phyloP scores from a whole-genome alignment of 257 asterid genomes.

The Leonotis leonurus region DNA sequence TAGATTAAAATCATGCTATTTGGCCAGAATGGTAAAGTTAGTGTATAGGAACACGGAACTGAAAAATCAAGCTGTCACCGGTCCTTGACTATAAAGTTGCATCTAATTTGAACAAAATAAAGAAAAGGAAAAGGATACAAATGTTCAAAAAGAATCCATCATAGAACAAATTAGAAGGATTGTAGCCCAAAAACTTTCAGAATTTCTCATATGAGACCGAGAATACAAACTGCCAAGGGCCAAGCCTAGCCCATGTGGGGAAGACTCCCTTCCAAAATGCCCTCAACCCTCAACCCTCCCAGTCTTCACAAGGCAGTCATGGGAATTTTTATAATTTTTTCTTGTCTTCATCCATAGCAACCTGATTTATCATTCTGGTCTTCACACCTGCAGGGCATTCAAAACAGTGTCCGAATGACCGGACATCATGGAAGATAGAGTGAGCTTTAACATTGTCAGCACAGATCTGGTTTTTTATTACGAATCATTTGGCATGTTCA shows the following conservation, averaged over 20 bases:
- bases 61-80: background rate
- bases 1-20: background rate
- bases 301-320: conserved; percentile 68
- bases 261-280: conserved; percentile 86
- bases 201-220: conserved; percentile 82
- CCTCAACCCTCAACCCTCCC: conserved; percentile 56
- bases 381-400: conserved; percentile 93
- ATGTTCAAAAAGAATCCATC: background rate
- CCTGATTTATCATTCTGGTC: conserved; percentile 81
- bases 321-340: conserved; percentile 46
- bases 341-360: conserved; percentile 16
- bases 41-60: background rate
- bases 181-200: conserved; percentile 58
- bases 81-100: background rate
- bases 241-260: conserved; percentile 96
- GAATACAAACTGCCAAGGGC: conserved; percentile 96
- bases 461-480: conserved; percentile 43
- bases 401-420: conserved; percentile 68
- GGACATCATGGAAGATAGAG: conserved; percentile 65
- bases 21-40: background rate
- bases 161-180: conserved; percentile 38
- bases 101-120: background rate
- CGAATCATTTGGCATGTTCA: conserved; percentile 67
- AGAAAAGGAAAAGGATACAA: background rate
- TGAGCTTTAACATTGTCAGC: conserved; percentile 70